Percentiles rank a stretch among this genome's conserved stretches.
These are phyloP conservation scores for Solioccasus polychromus DNA, from an alignment of 768 basidiomycete species.

Conservation along the genomic window DNA sequence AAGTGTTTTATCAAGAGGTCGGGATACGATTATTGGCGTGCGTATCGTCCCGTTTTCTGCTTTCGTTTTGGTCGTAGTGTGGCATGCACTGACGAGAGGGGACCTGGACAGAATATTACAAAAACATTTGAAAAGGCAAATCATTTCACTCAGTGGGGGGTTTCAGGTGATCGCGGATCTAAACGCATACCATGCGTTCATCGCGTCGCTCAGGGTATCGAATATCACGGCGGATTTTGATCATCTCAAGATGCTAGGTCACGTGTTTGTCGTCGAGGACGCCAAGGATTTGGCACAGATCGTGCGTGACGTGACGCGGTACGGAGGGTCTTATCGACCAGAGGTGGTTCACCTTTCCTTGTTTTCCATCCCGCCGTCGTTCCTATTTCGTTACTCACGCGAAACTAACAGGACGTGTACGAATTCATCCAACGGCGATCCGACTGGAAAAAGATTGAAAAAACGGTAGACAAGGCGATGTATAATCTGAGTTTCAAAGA, in stretches of 20 bases:
- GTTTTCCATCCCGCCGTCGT: neutral
- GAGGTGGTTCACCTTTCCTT: slow-evolving; percentile 55
- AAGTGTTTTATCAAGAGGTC: slow-evolving; percentile 98
- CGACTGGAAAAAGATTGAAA: slow-evolving; percentile 99
- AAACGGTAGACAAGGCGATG: slow-evolving; percentile 93
- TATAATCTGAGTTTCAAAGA: slow-evolving; percentile 92
- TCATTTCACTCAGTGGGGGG: slow-evolving; percentile 90
- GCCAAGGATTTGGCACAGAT: slow-evolving; percentile 97
- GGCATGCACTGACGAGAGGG: no score
- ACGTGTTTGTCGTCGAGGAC: slow-evolving; percentile 93
- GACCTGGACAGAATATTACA: slow-evolving; percentile 64
- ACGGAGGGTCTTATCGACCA: slow-evolving; percentile 91
- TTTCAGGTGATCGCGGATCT: slow-evolving; percentile 96
- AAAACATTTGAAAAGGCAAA: slow-evolving; percentile 95
- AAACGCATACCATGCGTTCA: slow-evolving; percentile 90
- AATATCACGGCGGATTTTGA: slow-evolving; percentile 88
- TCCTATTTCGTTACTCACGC: neutral
- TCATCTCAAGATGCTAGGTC: slow-evolving; percentile 94
- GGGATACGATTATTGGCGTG: slow-evolving; percentile 85
- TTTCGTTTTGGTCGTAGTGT: no score
- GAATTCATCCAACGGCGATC: slow-evolving; percentile 93
- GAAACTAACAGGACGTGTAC: slow-evolving; percentile 81
- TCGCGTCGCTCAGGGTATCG: slow-evolving; percentile 81
- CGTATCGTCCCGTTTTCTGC: slow-evolving; percentile 25
- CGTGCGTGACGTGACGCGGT: slow-evolving; percentile 90